Percentiles rank a stretch among this genome's conserved stretches.
Conservation (phyloP, 108 stramenopile genomes). For the Nitzschia sp. region DNA sequence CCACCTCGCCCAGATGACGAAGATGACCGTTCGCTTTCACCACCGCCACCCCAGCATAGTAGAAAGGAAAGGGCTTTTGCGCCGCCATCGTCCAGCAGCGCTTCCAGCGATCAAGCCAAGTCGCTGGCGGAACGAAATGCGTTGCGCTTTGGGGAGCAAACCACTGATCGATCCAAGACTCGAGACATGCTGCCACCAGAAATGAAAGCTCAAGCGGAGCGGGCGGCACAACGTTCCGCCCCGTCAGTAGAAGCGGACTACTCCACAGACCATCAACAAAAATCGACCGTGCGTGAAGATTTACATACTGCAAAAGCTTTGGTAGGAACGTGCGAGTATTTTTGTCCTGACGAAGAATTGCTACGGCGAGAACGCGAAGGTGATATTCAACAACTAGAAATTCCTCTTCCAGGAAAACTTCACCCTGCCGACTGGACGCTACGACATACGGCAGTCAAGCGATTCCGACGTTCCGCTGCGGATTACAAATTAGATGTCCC, state of each 20-base stretch:
- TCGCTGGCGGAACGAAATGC: constrained; percentile 32
- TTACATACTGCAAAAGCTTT: constrained; percentile 62
- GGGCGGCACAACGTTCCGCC: background rate
- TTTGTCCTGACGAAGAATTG: constrained; percentile 89
- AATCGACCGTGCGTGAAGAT: constrained; percentile 27
- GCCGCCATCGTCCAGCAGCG: background rate
- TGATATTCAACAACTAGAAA: constrained; percentile 85
- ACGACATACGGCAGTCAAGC: constrained; percentile 80
- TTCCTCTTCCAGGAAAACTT: constrained; percentile 66
- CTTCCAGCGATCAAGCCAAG: background rate
- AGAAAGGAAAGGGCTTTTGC: background rate
- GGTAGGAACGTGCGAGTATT: constrained; percentile 70
- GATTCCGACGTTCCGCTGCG: constrained; percentile 88
- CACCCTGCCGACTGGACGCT: constrained; percentile 83
- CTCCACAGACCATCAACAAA: background rate
- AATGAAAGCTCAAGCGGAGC: background rate
- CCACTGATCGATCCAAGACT: constrained; percentile 6
- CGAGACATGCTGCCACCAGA: constrained; percentile 8
- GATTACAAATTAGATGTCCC: constrained; percentile 88
- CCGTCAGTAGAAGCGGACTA: background rate
- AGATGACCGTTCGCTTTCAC: background rate
- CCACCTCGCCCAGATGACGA: background rate
- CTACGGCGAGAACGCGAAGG: constrained; percentile 70
- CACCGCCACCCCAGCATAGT: background rate
- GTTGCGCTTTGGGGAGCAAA: constrained; percentile 17